Percentiles rank a stretch among this genome's conserved stretches.
These are phyloP conservation scores for Geotrichum reessii DNA, from an alignment of 1,139 yeast species.

Conservation along the genomic window DNA sequence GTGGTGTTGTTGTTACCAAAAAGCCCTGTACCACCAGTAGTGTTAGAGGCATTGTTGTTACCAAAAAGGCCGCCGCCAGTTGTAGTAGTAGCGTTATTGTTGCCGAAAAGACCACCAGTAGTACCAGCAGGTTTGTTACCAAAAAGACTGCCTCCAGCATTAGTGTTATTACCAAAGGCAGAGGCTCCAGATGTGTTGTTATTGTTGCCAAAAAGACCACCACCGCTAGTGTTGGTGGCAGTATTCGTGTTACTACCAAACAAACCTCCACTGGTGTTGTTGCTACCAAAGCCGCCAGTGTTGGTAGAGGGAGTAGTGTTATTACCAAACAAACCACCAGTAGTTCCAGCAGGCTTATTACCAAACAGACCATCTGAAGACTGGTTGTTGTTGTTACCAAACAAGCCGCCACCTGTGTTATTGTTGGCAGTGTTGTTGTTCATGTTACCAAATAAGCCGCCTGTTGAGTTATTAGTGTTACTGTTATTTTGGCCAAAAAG, in stretches of 20 bases:
- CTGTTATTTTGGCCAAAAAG: constrained; percentile 18
- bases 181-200: constrained; percentile 4
- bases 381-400: constrained; percentile 31
- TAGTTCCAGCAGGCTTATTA: constrained; percentile 6
- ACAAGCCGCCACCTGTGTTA: constrained; percentile 38
- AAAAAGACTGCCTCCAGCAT: constrained; percentile 41
- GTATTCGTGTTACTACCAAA: constrained; percentile 33
- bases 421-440: constrained; percentile 17
- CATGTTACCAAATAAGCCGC: constrained; percentile 32
- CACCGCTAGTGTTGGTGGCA: constrained; percentile 18
- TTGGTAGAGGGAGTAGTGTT: constrained; percentile 14
- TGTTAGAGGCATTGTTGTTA: constrained; percentile 18
- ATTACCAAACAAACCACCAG: constrained; percentile 28
- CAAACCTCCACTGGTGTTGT: constrained; percentile 28
- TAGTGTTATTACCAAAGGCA: constrained; percentile 19
- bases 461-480: constrained; percentile 26
- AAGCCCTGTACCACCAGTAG: constrained; percentile 10
- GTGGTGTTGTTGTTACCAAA: constrained; percentile 20
- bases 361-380: constrained; percentile 24
- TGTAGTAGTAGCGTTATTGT: constrained; percentile 22
- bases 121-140: constrained; percentile 28
- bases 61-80: constrained; percentile 34
- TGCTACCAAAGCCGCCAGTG: constrained; percentile 23
- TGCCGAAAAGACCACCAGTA: constrained; percentile 36
- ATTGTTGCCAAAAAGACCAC: constrained; percentile 16